These are phyloP conservation scores for Brassica cretica DNA, from an alignment of 345 rosid species.

Conservation along the genomic window DNA sequence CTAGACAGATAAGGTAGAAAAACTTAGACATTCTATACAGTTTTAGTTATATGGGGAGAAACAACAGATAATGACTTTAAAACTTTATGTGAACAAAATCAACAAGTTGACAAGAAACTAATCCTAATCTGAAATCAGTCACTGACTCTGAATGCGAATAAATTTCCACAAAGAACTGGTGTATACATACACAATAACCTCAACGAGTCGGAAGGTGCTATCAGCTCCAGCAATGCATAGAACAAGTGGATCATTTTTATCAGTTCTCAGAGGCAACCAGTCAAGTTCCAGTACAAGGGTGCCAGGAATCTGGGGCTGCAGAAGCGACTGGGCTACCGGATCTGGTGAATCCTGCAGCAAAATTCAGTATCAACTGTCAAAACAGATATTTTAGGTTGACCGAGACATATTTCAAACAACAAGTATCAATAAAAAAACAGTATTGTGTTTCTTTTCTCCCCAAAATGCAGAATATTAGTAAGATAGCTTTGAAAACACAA, in stretches of 20 bases:
- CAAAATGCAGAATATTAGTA: slow-evolving; percentile 23
- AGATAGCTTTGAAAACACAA: slow-evolving; percentile 7
- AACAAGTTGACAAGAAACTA: slow-evolving; percentile 16
- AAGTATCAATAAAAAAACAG: slow-evolving; percentile 3
- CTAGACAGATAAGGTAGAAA: slow-evolving; percentile 10
- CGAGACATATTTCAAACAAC: slow-evolving; percentile 22
- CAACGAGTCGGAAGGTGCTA: slow-evolving; percentile 89
- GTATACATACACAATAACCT: slow-evolving; percentile 70
- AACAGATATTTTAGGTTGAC: slow-evolving; percentile 7
- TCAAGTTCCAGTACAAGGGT: slow-evolving; percentile 95
- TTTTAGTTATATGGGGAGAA: slow-evolving; percentile 23
- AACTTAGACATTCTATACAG: slow-evolving; percentile 16
- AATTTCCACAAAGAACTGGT: slow-evolving; percentile 19
- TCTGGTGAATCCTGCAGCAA: slow-evolving; percentile 85
- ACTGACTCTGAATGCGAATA: slow-evolving; percentile 4
- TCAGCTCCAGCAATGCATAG: slow-evolving; percentile 97
- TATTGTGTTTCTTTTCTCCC: slow-evolving; percentile 3
- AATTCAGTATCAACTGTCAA: slow-evolving; percentile 23
- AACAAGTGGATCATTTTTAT: slow-evolving; percentile 80
- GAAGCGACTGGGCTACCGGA: slow-evolving; percentile 93
- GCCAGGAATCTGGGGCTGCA: slow-evolving; percentile 95
- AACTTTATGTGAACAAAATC: slow-evolving; percentile 8
- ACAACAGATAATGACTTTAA: slow-evolving; percentile 10
- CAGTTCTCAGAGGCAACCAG: slow-evolving; percentile 83
- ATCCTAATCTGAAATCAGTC: slow-evolving; percentile 16